Percentiles rank a stretch among this genome's conserved stretches.
These are phyloP conservation scores for Pseudotsuga menziesii DNA, from an alignment of 75 land plant genomes.

Conservation along the genomic window DNA sequence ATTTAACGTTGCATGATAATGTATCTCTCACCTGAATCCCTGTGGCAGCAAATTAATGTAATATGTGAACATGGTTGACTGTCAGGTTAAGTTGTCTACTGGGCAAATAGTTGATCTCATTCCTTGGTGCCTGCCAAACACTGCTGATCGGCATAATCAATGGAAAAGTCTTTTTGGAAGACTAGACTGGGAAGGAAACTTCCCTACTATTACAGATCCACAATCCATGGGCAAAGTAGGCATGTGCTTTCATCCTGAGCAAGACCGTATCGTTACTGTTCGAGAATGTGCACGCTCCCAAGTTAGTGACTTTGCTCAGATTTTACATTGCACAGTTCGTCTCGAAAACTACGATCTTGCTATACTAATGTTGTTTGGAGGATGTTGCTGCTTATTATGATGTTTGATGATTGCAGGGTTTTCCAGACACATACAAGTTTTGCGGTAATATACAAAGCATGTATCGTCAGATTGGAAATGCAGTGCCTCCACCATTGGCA, in stretches of 20 bases:
- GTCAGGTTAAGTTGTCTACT: conserved; percentile 78
- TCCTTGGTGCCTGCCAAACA: conserved; percentile 98
- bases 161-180: conserved; percentile 98
- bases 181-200: conserved; percentile 98
- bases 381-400: neutral
- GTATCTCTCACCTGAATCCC: neutral
- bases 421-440: conserved; percentile 78
- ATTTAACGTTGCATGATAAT: conserved; percentile 1
- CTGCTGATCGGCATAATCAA: conserved; percentile 94
- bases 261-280: conserved; percentile 92
- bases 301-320: conserved; percentile 28
- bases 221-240: conserved; percentile 99
- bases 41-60: neutral
- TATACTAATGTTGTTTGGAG: too few relatives aligned
- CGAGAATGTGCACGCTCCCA: conserved; percentile 99
- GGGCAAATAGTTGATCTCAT: conserved; percentile 90
- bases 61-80: neutral
- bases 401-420: conserved; percentile 62
- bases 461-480: conserved; percentile 96
- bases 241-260: conserved; percentile 99
- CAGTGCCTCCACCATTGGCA: conserved; percentile 95
- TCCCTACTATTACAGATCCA: conserved; percentile 97
- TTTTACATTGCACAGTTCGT: neutral
- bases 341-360: neutral
- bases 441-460: conserved; percentile 73